Evolutionary conservation across 164 flowering plant genomes (phyloP).

Genomic region (Magnolia changhungtana): DNA sequence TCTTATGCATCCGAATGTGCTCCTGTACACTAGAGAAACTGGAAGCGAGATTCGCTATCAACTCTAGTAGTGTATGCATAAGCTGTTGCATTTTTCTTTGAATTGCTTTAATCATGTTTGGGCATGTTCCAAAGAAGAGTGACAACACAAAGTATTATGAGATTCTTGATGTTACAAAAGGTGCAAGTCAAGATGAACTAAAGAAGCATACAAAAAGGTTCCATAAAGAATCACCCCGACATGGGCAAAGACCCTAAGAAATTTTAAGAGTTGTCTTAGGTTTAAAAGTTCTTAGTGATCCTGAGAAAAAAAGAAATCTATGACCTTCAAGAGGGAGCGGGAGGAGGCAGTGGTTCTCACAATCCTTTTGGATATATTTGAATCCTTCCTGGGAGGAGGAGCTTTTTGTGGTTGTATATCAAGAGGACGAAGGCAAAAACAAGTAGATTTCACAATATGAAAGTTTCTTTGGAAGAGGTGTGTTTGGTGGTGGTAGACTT

Average conservation of each 20-base stretch:
- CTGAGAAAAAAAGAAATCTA: conserved; percentile 57
- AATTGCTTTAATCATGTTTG: conserved; percentile 45
- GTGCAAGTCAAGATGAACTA: conserved; percentile 45
- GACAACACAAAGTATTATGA: conserved; percentile 51
- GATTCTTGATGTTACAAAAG: conserved; percentile 46
- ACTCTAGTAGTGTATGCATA: neutral
- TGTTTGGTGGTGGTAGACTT: conserved; percentile 23
- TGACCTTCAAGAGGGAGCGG: conserved; percentile 65
- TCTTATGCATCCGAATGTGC: neutral
- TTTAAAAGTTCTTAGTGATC: conserved; percentile 63
- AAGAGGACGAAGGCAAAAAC: conserved; percentile 52
- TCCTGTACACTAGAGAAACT: neutral
- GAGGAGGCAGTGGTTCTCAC: conserved; percentile 45
- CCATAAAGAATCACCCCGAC: conserved; percentile 64
- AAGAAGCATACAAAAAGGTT: conserved; percentile 61
- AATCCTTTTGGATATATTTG: conserved; percentile 54
- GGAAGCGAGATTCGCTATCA: neutral
- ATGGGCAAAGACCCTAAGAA: conserved; percentile 66
- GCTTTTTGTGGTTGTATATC: conserved; percentile 45
- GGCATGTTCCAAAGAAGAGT: conserved; percentile 53
- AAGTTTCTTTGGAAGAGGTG: conserved; percentile 48
- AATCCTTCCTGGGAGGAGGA: conserved; percentile 53
- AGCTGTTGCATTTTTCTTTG: conserved; percentile 2
- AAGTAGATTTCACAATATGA: conserved; percentile 55
- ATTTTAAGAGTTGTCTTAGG: conserved; percentile 67